Evolutionary conservation across 768 basidiomycete genomes (phyloP).

Genomic region (Agrocybe praecox): DNA sequence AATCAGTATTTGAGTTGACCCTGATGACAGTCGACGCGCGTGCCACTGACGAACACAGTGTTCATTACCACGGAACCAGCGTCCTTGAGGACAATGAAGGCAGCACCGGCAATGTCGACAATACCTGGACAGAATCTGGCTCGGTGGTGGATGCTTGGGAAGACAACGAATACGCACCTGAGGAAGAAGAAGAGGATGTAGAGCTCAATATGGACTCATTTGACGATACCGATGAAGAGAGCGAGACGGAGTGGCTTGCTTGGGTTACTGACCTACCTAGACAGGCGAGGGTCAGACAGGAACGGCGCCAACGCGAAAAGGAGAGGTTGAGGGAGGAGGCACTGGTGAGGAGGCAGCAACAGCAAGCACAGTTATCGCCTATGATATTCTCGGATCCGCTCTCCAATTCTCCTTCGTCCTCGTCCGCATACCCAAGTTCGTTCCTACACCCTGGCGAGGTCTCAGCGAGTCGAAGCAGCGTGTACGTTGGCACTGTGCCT

Average conservation of each 20-base stretch:
- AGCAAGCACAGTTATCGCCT: constrained; percentile 9
- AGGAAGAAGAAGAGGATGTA: constrained; percentile 2
- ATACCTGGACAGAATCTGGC: background rate
- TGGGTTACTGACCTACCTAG: constrained; percentile 62
- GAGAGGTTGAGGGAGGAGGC: constrained; percentile 17
- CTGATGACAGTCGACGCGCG: constrained; percentile 5
- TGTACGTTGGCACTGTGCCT: no score
- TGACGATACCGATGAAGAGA: constrained; percentile 41
- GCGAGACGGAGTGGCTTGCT: constrained; percentile 67
- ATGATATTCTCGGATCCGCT: constrained; percentile 7
- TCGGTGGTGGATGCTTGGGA: constrained; percentile 7
- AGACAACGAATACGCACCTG: background rate
- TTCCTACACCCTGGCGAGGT: constrained; percentile 2
- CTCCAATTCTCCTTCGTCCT: background rate
- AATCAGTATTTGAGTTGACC: constrained; percentile 11
- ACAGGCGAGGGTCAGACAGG: constrained; percentile 13
- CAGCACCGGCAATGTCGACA: background rate
- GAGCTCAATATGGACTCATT: constrained; percentile 11
- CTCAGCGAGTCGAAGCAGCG: background rate
- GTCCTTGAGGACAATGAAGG: background rate
- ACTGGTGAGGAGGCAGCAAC: background rate
- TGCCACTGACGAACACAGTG: constrained; percentile 1
- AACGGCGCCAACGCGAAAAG: constrained; percentile 3
- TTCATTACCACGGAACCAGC: background rate
- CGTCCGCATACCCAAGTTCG: background rate